These are phyloP conservation scores for Tylopilus rubrobrunneus DNA, from an alignment of 768 basidiomycete species.

Conservation along the genomic window DNA sequence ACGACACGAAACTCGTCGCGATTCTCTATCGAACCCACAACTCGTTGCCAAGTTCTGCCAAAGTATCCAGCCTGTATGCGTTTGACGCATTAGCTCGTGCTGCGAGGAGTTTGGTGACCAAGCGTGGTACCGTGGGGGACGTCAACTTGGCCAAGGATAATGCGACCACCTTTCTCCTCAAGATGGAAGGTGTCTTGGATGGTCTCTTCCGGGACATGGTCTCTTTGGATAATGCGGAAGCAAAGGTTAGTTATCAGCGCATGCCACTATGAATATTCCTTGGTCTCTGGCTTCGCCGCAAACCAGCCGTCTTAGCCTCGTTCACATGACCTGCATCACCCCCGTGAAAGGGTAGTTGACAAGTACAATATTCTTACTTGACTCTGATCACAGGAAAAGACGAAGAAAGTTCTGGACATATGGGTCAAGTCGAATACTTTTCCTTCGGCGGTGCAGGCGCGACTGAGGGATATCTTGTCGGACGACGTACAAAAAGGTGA, in stretches of 20 bases:
- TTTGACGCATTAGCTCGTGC: slow-evolving; percentile 92
- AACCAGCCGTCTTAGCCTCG: slow-evolving; percentile 5
- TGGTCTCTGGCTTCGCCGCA: slow-evolving; percentile 6
- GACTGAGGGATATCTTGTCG: slow-evolving; percentile 66
- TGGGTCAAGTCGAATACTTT: slow-evolving; percentile 94
- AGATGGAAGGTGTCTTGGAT: slow-evolving; percentile 88
- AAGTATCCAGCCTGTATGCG: slow-evolving; percentile 86
- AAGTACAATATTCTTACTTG: slow-evolving; percentile 31
- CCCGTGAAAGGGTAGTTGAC: slow-evolving; percentile 39
- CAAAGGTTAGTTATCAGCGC: slow-evolving; percentile 69
- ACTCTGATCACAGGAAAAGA: slow-evolving; percentile 76
- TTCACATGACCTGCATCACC: slow-evolving; percentile 24
- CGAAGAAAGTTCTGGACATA: slow-evolving; percentile 95
- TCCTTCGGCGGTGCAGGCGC: slow-evolving; percentile 67
- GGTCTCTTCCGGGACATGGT: slow-evolving; percentile 86
- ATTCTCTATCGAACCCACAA: slow-evolving; percentile 88
- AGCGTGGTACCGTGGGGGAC: slow-evolving; percentile 58
- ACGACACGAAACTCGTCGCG: slow-evolving; percentile 85
- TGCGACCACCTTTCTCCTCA: slow-evolving; percentile 78
- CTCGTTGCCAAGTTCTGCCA: slow-evolving; percentile 59
- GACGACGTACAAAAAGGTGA: slow-evolving; percentile 80
- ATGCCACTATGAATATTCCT: slow-evolving; percentile 3
- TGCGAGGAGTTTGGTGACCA: slow-evolving; percentile 63
- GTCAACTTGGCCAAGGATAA: slow-evolving; percentile 58
- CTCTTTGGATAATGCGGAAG: slow-evolving; percentile 57